Conservation (phyloP, 2,329 filamentous ascomycete genomes). For the Alternaria sp. region DNA sequence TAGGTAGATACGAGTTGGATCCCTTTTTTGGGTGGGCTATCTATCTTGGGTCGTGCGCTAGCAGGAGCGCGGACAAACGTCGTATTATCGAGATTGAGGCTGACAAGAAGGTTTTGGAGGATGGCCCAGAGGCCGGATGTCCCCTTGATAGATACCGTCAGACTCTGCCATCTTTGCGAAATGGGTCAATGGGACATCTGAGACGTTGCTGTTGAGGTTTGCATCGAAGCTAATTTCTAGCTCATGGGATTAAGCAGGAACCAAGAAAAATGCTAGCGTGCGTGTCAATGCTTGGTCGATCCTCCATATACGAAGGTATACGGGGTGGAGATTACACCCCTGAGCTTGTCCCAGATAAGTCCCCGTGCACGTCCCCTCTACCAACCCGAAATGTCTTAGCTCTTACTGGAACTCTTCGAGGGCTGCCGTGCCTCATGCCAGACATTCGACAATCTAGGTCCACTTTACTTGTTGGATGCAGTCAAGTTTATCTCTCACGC, state of each 20-base stretch:
- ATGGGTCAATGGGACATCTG: constrained; percentile 23
- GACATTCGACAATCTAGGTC: constrained; percentile 19
- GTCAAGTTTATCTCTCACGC: constrained; percentile 1
- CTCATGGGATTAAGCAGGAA: constrained; percentile 25
- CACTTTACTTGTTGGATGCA: constrained; percentile 12
- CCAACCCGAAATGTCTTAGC: constrained; percentile 20
- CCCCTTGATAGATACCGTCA: constrained; percentile 25
- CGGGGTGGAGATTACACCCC: constrained; percentile 13
- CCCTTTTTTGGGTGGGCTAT: constrained; percentile 31
- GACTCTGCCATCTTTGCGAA: constrained; percentile 30
- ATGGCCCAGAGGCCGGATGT: constrained; percentile 25
- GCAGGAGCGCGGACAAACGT: constrained; percentile 27
- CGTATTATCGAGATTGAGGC: constrained; percentile 26
- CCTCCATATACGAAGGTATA: constrained; percentile 9
- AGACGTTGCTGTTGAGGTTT: constrained; percentile 27
- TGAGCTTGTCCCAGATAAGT: constrained; percentile 33
- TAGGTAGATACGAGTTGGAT: constrained; percentile 29
- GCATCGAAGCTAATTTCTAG: constrained; percentile 25
- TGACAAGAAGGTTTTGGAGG: constrained; percentile 24
- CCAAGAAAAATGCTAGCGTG: constrained; percentile 31
- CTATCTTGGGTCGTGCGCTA: constrained; percentile 29
- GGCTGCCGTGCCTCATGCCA: constrained; percentile 18
- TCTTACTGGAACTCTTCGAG: constrained; percentile 10
- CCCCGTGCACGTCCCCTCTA: constrained; percentile 25
- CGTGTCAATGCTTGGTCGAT: constrained; percentile 29